Evolutionary conservation across 2,329 filamentous ascomycete genomes (phyloP).

Genomic region (Pseudogymnoascus sp.): DNA sequence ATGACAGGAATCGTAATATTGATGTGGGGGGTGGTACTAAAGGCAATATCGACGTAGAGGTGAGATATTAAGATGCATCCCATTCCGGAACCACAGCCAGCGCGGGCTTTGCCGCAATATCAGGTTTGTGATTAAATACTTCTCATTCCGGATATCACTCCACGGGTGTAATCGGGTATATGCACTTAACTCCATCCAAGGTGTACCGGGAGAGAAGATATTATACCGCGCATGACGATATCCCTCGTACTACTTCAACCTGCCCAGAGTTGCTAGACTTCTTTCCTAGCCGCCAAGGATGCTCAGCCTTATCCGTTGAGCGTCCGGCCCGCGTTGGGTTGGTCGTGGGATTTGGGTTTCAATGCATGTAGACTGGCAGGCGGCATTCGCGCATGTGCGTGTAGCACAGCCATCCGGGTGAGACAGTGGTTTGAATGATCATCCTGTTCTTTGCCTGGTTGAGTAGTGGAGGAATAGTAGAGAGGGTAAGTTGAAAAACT

Average conservation of each 20-base stretch:
- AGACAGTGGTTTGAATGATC: neutral
- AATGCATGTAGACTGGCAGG: neutral
- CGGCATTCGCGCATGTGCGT: neutral
- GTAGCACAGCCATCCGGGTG: neutral
- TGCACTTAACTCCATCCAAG: neutral
- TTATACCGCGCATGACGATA: neutral
- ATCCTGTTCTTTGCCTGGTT: neutral
- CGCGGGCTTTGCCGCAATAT: neutral
- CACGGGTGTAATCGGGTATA: neutral
- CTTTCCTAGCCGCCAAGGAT: neutral
- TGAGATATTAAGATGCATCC: neutral
- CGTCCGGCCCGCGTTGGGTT: neutral
- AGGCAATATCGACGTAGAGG: neutral
- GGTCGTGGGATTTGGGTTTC: neutral
- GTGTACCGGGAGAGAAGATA: neutral
- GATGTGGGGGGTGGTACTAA: neutral
- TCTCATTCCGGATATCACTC: neutral
- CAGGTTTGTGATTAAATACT: neutral
- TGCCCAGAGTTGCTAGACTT: neutral
- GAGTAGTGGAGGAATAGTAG: neutral
- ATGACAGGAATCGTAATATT: neutral
- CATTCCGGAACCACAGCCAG: neutral
- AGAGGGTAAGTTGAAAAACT: neutral
- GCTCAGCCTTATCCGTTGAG: constrained; percentile 1
- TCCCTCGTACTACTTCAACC: neutral